A percentile compares a stretch with the other conserved stretches of the same genome.
Conservation (phyloP, 2,329 filamentous ascomycete genomes). For the Nigrospora oryzae region DNA sequence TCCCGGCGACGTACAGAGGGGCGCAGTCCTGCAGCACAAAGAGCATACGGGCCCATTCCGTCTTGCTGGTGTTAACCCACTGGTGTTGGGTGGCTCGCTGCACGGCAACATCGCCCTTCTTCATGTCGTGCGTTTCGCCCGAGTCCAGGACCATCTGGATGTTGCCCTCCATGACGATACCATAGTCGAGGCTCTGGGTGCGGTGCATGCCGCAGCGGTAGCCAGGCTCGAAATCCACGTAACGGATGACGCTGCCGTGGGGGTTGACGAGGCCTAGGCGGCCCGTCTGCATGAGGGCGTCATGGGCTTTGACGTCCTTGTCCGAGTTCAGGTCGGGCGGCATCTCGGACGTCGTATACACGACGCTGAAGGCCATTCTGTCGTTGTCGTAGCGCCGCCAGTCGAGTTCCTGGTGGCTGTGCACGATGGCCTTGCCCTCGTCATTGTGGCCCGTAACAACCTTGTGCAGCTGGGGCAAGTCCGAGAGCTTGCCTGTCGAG, state of each 20-base stretch:
- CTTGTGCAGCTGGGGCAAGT: slow-evolving; percentile 11
- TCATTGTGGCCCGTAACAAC: slow-evolving; percentile 18
- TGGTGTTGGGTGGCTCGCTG: slow-evolving; percentile 47
- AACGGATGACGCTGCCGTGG: slow-evolving; percentile 26
- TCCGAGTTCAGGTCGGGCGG: slow-evolving; percentile 29
- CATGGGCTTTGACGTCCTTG: slow-evolving; percentile 29
- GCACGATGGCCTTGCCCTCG: slow-evolving; percentile 24
- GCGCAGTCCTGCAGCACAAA: slow-evolving; percentile 30
- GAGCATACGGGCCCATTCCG: slow-evolving; percentile 37
- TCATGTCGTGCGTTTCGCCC: slow-evolving; percentile 36
- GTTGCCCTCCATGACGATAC: slow-evolving; percentile 44
- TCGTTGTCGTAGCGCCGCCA: slow-evolving; percentile 22
- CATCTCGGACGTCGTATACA: slow-evolving; percentile 31
- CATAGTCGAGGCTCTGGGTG: slow-evolving; percentile 45
- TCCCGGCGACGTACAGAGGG: slow-evolving; percentile 15
- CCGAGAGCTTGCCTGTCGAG: slow-evolving; percentile 1
- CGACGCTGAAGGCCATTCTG: slow-evolving; percentile 27
- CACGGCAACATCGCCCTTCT: slow-evolving; percentile 43
- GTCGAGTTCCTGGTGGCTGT: slow-evolving; percentile 16
- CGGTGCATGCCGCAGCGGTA: slow-evolving; percentile 39
- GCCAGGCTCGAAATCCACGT: slow-evolving; percentile 38
- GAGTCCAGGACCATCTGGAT: slow-evolving; percentile 42
- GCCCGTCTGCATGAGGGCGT: slow-evolving; percentile 22
- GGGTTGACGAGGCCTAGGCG: slow-evolving; percentile 27
- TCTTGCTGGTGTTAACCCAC: slow-evolving; percentile 39